These are phyloP conservation scores for Trichomonas tenax DNA, from an alignment of 208 protist species.

Conservation along the genomic window DNA sequence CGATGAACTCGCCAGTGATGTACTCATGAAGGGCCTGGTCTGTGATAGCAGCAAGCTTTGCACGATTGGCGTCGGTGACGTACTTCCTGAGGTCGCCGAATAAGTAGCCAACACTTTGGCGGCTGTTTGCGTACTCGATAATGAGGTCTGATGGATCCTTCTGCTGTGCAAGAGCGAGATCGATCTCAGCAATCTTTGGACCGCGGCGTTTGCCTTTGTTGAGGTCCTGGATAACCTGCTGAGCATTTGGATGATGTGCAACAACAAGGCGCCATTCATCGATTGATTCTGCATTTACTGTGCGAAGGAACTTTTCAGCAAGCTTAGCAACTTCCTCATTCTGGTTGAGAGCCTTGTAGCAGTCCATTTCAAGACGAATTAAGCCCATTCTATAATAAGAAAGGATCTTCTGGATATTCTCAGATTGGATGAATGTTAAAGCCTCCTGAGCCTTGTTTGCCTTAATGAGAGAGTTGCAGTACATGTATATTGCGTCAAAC, in stretches of 20 bases:
- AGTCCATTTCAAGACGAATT: not conserved
- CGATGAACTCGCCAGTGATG: not conserved
- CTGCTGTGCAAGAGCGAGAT: not conserved
- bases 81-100: not conserved
- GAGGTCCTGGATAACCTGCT: not conserved
- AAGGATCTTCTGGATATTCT: not conserved
- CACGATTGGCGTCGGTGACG: not conserved
- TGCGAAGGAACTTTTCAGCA: not conserved
- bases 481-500: not conserved
- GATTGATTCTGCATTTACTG: not conserved
- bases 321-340: not conserved
- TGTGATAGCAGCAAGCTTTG: not conserved
- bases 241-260: not conserved
- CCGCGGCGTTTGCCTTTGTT: not conserved
- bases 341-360: not conserved
- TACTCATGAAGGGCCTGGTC: not conserved
- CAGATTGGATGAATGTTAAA: not conserved
- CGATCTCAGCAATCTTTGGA: not conserved
- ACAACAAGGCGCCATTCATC: slow-evolving; percentile 6
- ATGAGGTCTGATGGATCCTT: not conserved
- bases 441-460: not conserved
- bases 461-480: not conserved
- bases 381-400: not conserved
- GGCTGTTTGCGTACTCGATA: not conserved
- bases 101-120: not conserved